These are phyloP conservation scores for Acacia melanoxylon DNA, from an alignment of 306 rosid genomes.

Conservation along the genomic window DNA sequence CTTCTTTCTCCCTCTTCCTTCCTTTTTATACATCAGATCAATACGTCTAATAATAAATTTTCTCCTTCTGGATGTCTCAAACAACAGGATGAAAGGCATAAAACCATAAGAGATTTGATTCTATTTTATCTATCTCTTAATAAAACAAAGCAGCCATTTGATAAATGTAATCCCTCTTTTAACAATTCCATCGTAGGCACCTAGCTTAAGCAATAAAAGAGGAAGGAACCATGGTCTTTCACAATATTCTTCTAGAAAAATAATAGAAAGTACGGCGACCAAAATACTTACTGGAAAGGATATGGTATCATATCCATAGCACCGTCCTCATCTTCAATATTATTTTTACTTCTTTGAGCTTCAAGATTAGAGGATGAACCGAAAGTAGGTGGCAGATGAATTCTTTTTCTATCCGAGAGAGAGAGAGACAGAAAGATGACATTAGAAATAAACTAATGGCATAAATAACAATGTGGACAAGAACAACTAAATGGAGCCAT, in stretches of 20 bases:
- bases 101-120: neutral
- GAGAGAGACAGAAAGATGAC: constrained; percentile 27
- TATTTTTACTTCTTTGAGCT: constrained; percentile 52
- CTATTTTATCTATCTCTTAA: constrained; percentile 14
- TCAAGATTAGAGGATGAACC: constrained; percentile 92
- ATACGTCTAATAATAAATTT: no score
- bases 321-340: constrained; percentile 69
- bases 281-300: constrained; percentile 51
- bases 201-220: neutral
- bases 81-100: no score
- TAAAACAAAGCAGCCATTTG: constrained; percentile 15
- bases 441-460: constrained; percentile 18
- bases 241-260: constrained; percentile 18
- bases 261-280: constrained; percentile 15
- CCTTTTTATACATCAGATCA: no score
- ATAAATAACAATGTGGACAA: neutral
- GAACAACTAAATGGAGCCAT: neutral
- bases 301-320: constrained; percentile 51
- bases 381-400: constrained; percentile 89
- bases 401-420: constrained; percentile 43
- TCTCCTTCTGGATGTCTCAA: no score
- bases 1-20: no score
- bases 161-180: constrained; percentile 11
- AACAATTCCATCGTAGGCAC: constrained; percentile 13
- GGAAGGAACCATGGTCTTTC: constrained; percentile 17